These are phyloP conservation scores for Dictyophora rubrovolvata DNA, from an alignment of 768 basidiomycete genomes.

Conservation along the genomic window DNA sequence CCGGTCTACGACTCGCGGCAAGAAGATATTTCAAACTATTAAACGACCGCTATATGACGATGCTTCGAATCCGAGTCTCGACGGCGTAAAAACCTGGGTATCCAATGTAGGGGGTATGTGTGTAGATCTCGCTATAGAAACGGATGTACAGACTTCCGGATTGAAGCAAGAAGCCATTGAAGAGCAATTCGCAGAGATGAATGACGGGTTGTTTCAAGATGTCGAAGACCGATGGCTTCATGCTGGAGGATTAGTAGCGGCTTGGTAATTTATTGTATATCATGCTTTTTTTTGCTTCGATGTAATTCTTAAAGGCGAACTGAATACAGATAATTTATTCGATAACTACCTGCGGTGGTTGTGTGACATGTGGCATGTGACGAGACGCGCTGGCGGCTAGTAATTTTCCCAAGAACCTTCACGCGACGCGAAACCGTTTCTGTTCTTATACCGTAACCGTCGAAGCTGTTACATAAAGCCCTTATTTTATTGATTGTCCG, in stretches of 20 bases:
- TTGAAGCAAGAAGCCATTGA: not conserved
- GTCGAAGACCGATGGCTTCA: constrained; percentile 8
- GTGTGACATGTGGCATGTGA: no score
- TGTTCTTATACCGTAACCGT: no score
- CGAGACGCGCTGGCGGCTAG: no score
- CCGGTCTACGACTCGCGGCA: not conserved
- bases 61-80: not conserved
- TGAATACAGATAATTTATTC: no score
- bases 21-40: constrained; percentile 2
- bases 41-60: constrained; percentile 3
- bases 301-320: no score
- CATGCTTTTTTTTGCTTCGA: no score
- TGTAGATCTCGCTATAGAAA: constrained; percentile 4
- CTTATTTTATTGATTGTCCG: no score
- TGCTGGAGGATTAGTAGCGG: constrained; percentile 10
- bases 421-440: no score
- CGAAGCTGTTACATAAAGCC: no score
- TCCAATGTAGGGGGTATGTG: not conserved
- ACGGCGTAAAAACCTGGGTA: not conserved
- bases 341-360: no score
- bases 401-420: no score
- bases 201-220: constrained; percentile 3
- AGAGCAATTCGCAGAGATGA: not conserved
- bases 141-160: not conserved
- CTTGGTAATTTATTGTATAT: constrained; percentile 10